Percentiles rank a stretch among this genome's conserved stretches.
phyloP scores from a whole-genome alignment of 2,329 filamentous ascomycete species.

The Fusarium nisikadoi region DNA sequence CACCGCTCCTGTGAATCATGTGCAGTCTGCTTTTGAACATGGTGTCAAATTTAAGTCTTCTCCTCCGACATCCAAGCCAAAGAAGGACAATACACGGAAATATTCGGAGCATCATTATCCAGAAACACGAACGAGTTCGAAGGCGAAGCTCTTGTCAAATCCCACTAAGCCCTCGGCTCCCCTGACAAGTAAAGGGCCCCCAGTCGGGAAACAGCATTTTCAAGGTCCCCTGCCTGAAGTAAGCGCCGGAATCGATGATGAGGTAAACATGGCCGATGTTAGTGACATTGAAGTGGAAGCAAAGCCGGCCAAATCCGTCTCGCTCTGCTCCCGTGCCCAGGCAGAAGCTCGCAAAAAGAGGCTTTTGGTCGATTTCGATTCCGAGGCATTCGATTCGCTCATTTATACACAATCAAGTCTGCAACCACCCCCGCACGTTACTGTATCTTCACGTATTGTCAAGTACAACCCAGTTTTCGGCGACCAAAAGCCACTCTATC shows the following conservation, averaged over 20 bases:
- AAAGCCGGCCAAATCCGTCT: neutral
- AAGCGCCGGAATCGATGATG: slow-evolving; percentile 6
- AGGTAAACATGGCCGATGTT: slow-evolving; percentile 17
- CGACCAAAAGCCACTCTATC: slow-evolving; percentile 52
- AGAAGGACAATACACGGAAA: neutral
- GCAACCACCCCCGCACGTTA: slow-evolving; percentile 40
- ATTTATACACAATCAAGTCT: slow-evolving; percentile 53
- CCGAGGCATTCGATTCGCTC: slow-evolving; percentile 50
- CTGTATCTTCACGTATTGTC: neutral
- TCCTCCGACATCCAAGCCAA: neutral
- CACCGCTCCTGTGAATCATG: neutral
- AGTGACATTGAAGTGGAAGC: slow-evolving; percentile 13
- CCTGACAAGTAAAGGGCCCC: slow-evolving; percentile 3
- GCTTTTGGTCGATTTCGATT: slow-evolving; percentile 32
- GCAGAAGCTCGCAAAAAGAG: slow-evolving; percentile 17
- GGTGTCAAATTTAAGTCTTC: neutral
- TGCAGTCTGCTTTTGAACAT: neutral
- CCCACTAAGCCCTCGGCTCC: neutral
- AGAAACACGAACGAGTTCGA: neutral
- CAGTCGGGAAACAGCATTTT: neutral
- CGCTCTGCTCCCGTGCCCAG: slow-evolving; percentile 5
- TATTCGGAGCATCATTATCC: neutral
- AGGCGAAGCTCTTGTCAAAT: neutral
- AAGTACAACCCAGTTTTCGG: slow-evolving; percentile 10
- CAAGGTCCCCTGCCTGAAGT: neutral